A percentile compares a stretch with the other conserved stretches of the same genome.
phyloP scores from a whole-genome alignment of 164 flowering plant species.

The Chimonanthus praecox region DNA sequence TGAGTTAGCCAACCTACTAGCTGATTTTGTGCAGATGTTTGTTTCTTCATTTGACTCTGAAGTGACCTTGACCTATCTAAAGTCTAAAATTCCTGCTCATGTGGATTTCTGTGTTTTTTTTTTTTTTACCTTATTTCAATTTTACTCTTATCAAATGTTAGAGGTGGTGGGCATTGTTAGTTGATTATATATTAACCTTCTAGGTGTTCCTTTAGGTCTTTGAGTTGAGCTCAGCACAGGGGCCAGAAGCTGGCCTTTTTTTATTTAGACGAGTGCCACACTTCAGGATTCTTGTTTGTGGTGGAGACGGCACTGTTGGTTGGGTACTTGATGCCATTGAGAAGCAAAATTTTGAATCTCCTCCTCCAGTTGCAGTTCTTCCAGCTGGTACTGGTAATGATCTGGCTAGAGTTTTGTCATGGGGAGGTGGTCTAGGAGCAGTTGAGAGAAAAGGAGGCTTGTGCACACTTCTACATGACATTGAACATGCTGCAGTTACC shows the following conservation, averaged over 20 bases:
- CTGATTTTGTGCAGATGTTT: background rate
- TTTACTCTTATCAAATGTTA: background rate
- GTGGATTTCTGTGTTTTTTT: background rate
- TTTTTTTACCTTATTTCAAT: background rate
- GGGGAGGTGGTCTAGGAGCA: constrained; percentile 98
- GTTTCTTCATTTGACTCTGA: background rate
- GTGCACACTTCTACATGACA: constrained; percentile 65
- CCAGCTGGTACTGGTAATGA: constrained; percentile 99
- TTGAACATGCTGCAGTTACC: constrained; percentile 96
- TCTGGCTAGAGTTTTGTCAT: constrained; percentile 85
- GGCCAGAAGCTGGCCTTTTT: constrained; percentile 87
- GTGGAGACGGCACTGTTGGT: constrained; percentile 99
- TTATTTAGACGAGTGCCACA: constrained; percentile 85
- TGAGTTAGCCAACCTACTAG: background rate
- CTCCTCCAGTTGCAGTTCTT: constrained; percentile 98
- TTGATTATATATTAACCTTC: background rate
- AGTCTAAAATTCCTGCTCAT: background rate
- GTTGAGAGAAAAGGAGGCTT: constrained; percentile 98
- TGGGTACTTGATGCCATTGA: constrained; percentile 97
- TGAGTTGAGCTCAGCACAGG: constrained; percentile 79
- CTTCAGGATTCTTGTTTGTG: constrained; percentile 94
- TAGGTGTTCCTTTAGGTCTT: constrained; percentile 47
- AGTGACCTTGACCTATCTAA: background rate
- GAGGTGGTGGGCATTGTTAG: background rate
- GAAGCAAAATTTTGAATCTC: constrained; percentile 92